Conservation (phyloP, 176 grass and related monocot genomes). For the Puya raimondii region DNA sequence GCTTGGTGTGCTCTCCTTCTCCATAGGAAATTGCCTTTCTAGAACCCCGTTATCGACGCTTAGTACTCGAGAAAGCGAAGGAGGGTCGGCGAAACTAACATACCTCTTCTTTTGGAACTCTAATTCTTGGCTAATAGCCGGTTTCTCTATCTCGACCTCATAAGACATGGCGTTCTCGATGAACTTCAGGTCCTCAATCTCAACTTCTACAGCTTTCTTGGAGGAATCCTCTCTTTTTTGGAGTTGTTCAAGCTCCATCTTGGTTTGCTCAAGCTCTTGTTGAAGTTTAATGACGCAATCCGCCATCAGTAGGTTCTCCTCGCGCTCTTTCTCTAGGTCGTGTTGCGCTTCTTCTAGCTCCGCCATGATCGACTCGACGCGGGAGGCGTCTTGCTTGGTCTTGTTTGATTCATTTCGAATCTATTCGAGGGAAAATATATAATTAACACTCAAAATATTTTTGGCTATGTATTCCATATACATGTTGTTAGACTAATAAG, state of each 20-base stretch:
- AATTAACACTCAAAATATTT: background rate
- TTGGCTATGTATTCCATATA: background rate
- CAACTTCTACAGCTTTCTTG: slow-evolving; percentile 39
- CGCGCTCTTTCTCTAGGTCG: slow-evolving; percentile 42
- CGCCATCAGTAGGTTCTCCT: slow-evolving; percentile 61
- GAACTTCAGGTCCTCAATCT: slow-evolving; percentile 57
- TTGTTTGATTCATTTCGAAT: slow-evolving; percentile 21
- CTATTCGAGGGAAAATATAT: slow-evolving; percentile 6
- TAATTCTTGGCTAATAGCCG: background rate
- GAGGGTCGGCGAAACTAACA: slow-evolving; percentile 74
- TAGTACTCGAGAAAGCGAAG: slow-evolving; percentile 18
- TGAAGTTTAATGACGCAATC: slow-evolving; percentile 47
- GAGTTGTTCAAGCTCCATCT: slow-evolving; percentile 51
- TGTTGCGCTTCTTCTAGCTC: slow-evolving; percentile 55
- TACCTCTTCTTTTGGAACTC: slow-evolving; percentile 90
- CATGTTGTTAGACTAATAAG: background rate
- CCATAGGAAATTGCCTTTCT: slow-evolving; percentile 30
- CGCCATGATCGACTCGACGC: background rate
- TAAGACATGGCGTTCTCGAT: slow-evolving; percentile 20
- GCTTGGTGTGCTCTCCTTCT: slow-evolving; percentile 18
- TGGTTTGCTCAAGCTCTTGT: slow-evolving; percentile 52
- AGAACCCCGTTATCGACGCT: slow-evolving; percentile 6
- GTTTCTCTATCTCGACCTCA: slow-evolving; percentile 9
- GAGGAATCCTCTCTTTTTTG: slow-evolving; percentile 24
- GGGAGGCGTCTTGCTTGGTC: slow-evolving; percentile 11